Conservation (phyloP, 1,284 basidiomycete genomes). For the Malassezia sp. region DNA sequence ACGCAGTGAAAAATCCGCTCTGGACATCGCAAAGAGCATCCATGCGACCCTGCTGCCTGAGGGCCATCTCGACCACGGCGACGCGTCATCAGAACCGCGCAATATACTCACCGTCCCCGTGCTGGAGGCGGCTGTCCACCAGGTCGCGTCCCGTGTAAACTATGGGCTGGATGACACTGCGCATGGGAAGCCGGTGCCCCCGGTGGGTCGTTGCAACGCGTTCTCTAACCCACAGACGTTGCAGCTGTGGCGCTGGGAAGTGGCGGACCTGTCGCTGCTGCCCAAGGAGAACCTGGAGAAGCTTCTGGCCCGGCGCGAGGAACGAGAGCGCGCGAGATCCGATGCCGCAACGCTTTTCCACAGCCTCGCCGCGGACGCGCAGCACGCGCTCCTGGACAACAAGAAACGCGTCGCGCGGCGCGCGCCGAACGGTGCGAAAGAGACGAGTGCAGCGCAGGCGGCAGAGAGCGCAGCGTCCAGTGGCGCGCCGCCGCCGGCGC, state of each 20-base stretch:
- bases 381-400: constrained; percentile 19
- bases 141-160: constrained; percentile 30
- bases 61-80: constrained; percentile 22
- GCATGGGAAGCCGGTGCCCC: neutral
- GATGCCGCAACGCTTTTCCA: constrained; percentile 21
- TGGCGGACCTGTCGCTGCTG: constrained; percentile 58
- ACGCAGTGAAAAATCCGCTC: constrained; percentile 30
- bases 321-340: constrained; percentile 56
- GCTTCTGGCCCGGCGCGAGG: constrained; percentile 55
- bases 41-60: constrained; percentile 25
- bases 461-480: constrained; percentile 5
- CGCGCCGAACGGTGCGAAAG: too few relatives aligned
- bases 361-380: constrained; percentile 19
- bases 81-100: too few relatives aligned
- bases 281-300: constrained; percentile 61
- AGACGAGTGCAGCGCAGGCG: constrained; percentile 19
- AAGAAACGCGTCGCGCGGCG: constrained; percentile 20
- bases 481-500: too few relatives aligned
- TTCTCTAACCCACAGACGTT: constrained; percentile 34
- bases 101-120: constrained; percentile 19
- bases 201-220: constrained; percentile 3
- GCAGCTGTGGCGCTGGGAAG: constrained; percentile 80
- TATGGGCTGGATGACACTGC: constrained; percentile 26
- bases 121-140: constrained; percentile 24
- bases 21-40: constrained; percentile 28